phyloP scores from a whole-genome alignment of 2,329 filamentous ascomycete species.

The Arthrinium puccinioides region DNA sequence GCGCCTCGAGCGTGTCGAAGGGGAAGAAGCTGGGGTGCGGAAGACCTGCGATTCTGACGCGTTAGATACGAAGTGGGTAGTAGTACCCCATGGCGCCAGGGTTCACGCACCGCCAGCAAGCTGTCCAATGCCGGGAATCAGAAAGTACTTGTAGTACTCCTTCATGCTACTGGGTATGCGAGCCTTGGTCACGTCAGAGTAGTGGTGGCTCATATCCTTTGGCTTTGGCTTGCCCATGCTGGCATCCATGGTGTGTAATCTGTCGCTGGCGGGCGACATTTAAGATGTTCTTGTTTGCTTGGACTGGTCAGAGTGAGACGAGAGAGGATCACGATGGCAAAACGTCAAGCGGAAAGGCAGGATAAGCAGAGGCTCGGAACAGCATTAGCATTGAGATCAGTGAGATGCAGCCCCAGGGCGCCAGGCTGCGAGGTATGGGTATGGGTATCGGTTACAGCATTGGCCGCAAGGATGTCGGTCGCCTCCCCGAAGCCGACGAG shows the following conservation, averaged over 20 bases:
- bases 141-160: slow-evolving; percentile 78
- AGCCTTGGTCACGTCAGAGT: slow-evolving; percentile 60
- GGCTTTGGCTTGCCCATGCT: slow-evolving; percentile 37
- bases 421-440: too few relatives aligned
- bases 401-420: too few relatives aligned
- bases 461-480: too few relatives aligned
- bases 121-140: slow-evolving; percentile 54
- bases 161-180: slow-evolving; percentile 65
- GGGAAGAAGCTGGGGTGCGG: slow-evolving; percentile 80
- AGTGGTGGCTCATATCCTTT: slow-evolving; percentile 72
- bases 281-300: too few relatives aligned
- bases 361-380: too few relatives aligned
- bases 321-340: too few relatives aligned
- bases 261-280: slow-evolving; percentile 2
- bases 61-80: neutral
- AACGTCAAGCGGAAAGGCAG: too few relatives aligned
- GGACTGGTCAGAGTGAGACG: too few relatives aligned
- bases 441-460: too few relatives aligned
- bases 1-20: slow-evolving; percentile 83
- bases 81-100: neutral
- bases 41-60: slow-evolving; percentile 48
- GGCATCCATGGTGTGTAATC: slow-evolving; percentile 6
- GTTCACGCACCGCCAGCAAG: slow-evolving; percentile 48
- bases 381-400: too few relatives aligned
- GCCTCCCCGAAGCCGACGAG: too few relatives aligned